Conservation (phyloP, 2,329 filamentous ascomycete species). For the Diaporthe caulivora region DNA sequence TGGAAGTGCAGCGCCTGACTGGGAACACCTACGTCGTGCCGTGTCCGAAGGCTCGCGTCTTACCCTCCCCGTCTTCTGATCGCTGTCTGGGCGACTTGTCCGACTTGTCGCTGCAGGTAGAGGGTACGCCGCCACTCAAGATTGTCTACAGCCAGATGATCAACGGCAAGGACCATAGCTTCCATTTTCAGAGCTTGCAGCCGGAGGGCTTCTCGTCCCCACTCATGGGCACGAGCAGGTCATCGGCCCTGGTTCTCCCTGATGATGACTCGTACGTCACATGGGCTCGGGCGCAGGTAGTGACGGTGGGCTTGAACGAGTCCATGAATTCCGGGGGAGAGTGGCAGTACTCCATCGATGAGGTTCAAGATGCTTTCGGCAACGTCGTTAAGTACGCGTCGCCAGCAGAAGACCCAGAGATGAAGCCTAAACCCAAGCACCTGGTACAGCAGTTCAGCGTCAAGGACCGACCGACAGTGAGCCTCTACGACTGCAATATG, state of each 20-base stretch:
- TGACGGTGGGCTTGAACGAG: conserved; percentile 90
- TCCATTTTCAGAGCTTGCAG: conserved; percentile 93
- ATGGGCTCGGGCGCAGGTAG: conserved; percentile 82
- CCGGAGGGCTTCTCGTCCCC: conserved; percentile 88
- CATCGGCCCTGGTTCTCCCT: conserved; percentile 68
- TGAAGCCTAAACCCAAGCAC: conserved; percentile 69
- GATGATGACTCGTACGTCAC: conserved; percentile 74
- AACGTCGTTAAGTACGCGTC: conserved; percentile 84
- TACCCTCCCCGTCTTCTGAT: conserved; percentile 70
- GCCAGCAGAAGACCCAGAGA: conserved; percentile 76
- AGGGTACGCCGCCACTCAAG: conserved; percentile 90
- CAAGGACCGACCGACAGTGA: conserved; percentile 84
- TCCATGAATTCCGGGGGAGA: conserved; percentile 82
- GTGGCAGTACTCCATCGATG: conserved; percentile 92
- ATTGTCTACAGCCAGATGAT: conserved; percentile 92
- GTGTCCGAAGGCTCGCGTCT: conserved; percentile 85
- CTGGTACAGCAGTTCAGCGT: conserved; percentile 85
- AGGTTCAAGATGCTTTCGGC: conserved; percentile 90
- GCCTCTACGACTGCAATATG: conserved; percentile 80
- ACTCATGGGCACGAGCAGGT: conserved; percentile 71
- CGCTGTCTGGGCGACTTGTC: conserved; percentile 92
- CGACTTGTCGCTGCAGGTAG: conserved; percentile 83
- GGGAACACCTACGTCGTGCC: conserved; percentile 86
- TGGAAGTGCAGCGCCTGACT: conserved; percentile 84
- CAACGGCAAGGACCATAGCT: conserved; percentile 85